Evolutionary conservation across 2,329 filamentous ascomycete species (phyloP), one percentile per base, ranked within the genome.

Genomic region (Emergomyces orientalis): DNA sequence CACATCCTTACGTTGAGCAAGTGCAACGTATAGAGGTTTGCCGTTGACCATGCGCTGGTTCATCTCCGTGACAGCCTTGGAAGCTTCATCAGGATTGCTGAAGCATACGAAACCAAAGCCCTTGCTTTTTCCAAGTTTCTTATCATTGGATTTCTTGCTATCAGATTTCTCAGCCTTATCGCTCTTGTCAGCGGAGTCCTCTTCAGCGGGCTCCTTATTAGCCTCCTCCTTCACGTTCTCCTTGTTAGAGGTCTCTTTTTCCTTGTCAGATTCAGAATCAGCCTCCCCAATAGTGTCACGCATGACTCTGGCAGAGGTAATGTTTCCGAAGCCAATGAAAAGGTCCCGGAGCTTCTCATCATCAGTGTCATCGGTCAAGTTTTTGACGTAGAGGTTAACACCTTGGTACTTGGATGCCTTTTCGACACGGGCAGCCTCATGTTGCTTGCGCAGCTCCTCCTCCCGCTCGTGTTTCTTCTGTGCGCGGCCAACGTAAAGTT

Each of bases 381-480:
- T 99, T 88, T 99, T 99, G 81, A 99, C 94, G 82, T 99, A 99
- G 59, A 99, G 85, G 83, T 99, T 99, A 78, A 99, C 94, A 70
- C 94, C 94, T 81, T 96, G 91, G 81, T 99, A 99, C 84, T 99
- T 99, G 82, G 86, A 95, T 77, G 91, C 92, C 84, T 99, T 99
- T 85, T 99, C 94, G 72, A 95, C 84, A 72, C 94, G 93, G 72
- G 91, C 91, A 73, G 93, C 93, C 80, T 99, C 94, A 79, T 99
- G 97, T 74, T 96, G 96, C 84, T 91, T 96, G 81, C 94, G 92
- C 65, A 99, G 88, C 81, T 99, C 94, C 82, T 99, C 94, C 83
- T 99, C 94, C 73, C 94, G 94, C 83, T 99, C 94, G 77, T 97
- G 94, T 85, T 99, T 99, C 90, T 99, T 99, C 84, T 97, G 94